Evolutionary conservation across 2,329 filamentous ascomycete species (phyloP).

Genomic region (Lasiodiplodia sp.): DNA sequence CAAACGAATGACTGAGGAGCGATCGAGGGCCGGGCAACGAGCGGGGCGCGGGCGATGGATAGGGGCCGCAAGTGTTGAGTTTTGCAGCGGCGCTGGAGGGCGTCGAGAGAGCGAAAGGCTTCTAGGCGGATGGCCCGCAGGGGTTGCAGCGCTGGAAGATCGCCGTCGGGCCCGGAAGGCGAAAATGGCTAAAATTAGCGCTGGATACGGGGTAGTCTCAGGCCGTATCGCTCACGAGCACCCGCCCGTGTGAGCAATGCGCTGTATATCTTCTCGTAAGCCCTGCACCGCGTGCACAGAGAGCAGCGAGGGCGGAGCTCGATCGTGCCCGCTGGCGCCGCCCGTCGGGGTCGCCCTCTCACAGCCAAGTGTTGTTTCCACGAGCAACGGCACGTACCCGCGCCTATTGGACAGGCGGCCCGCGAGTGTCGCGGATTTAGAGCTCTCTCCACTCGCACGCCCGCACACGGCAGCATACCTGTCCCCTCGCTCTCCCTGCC

Average conservation of each 20-base stretch:
- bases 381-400: conserved; percentile 21
- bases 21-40: conserved; percentile 20
- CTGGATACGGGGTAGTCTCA: conserved; percentile 26
- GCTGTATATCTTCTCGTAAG: background rate
- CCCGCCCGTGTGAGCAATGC: background rate
- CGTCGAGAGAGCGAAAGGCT: conserved; percentile 10
- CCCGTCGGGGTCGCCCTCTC: conserved; percentile 1
- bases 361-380: conserved; percentile 27
- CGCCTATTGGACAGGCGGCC: conserved; percentile 17
- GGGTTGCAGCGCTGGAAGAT: conserved; percentile 25
- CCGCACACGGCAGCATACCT: background rate
- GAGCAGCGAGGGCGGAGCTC: background rate
- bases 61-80: conserved; percentile 8
- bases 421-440: conserved; percentile 13
- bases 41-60: conserved; percentile 10
- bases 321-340: background rate
- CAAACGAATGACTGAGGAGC: conserved; percentile 27
- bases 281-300: background rate
- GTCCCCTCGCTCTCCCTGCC: conserved; percentile 5
- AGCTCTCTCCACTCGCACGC: conserved; percentile 9
- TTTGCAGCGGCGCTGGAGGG: conserved; percentile 1
- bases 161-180: conserved; percentile 27
- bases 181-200: conserved; percentile 28
- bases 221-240: conserved; percentile 24
- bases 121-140: conserved; percentile 22